Evolutionary conservation across 2,329 filamentous ascomycete genomes (phyloP).

Genomic region (Exophiala phaeomuriformis): DNA sequence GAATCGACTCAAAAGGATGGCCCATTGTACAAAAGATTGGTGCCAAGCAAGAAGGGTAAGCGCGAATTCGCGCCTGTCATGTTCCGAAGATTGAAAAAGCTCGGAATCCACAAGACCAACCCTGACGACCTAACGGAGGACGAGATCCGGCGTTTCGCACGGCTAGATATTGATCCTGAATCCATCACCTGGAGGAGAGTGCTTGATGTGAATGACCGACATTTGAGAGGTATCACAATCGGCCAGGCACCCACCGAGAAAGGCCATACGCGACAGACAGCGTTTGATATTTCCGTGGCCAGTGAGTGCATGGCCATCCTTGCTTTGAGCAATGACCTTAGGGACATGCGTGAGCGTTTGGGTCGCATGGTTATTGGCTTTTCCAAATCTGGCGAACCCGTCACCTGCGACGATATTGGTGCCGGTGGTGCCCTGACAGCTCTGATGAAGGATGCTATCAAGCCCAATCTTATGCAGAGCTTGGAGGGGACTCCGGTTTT

Average conservation of each 20-base stretch:
- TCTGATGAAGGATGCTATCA: conserved; percentile 96
- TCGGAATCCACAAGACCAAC: conserved; percentile 91
- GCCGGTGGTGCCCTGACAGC: conserved; percentile 86
- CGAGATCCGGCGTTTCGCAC: conserved; percentile 80
- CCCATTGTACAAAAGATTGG: conserved; percentile 76
- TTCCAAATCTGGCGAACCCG: conserved; percentile 74
- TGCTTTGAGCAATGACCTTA: conserved; percentile 78
- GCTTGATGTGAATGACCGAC: conserved; percentile 92
- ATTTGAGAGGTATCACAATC: conserved; percentile 81
- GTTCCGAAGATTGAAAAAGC: conserved; percentile 88
- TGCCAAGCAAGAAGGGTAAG: conserved; percentile 84
- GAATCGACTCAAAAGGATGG: conserved; percentile 91
- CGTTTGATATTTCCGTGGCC: conserved; percentile 95
- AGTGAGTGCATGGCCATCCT: conserved; percentile 98
- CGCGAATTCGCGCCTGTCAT: conserved; percentile 81
- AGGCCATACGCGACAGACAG: conserved; percentile 77
- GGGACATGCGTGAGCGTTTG: conserved; percentile 85
- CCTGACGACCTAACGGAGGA: conserved; percentile 85
- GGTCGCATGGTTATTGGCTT: conserved; percentile 93
- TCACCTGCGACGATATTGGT: conserved; percentile 93
- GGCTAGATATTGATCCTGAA: conserved; percentile 89
- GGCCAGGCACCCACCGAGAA: conserved; percentile 86
- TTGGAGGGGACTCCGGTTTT: conserved; percentile 95
- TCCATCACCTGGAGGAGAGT: conserved; percentile 97
- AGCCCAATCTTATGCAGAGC: conserved; percentile 98